Conservation (phyloP, 495 filamentous ascomycete genomes). For the Podospora australis region DNA sequence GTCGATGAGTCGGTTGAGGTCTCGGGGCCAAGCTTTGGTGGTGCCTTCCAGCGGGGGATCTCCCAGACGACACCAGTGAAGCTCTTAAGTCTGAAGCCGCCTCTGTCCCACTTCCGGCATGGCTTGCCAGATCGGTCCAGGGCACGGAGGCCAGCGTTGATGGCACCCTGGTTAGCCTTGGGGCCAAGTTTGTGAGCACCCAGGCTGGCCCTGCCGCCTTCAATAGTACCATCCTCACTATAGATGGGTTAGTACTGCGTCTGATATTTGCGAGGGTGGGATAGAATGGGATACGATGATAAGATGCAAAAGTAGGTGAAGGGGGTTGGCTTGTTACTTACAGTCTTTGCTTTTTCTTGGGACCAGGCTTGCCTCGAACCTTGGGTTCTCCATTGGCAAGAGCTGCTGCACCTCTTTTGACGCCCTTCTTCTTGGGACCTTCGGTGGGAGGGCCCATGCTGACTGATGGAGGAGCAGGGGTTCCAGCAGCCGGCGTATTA, state of each 20-base stretch:
- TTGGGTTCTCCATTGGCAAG: constrained; percentile 50
- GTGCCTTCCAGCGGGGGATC: constrained; percentile 75
- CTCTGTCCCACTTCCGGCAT: constrained; percentile 85
- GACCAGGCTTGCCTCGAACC: constrained; percentile 77
- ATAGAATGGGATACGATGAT: constrained; percentile 6
- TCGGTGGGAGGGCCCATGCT: constrained; percentile 50
- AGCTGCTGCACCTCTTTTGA: constrained; percentile 36
- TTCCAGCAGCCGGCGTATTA: constrained; percentile 39
- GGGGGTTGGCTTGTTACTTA: constrained; percentile 49
- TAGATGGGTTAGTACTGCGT: not conserved
- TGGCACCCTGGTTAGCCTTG: constrained; percentile 95
- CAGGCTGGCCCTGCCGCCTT: constrained; percentile 37
- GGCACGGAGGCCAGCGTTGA: constrained; percentile 91
- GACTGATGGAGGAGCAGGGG: constrained; percentile 35
- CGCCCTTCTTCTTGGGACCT: constrained; percentile 54
- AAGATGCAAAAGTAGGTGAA: not conserved
- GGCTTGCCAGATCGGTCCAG: constrained; percentile 85
- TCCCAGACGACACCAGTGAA: constrained; percentile 90
- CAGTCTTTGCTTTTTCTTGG: constrained; percentile 92
- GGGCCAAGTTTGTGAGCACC: constrained; percentile 75
- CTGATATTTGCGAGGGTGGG: not conserved
- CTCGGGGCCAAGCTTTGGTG: constrained; percentile 45
- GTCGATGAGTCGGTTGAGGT: constrained; percentile 27
- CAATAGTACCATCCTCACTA: constrained; percentile 57
- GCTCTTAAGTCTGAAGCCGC: constrained; percentile 75